Evolutionary conservation across 1,284 basidiomycete genomes (phyloP), one percentile per base, ranked within the genome.

Genomic region (Trichosporon asahii): DNA sequence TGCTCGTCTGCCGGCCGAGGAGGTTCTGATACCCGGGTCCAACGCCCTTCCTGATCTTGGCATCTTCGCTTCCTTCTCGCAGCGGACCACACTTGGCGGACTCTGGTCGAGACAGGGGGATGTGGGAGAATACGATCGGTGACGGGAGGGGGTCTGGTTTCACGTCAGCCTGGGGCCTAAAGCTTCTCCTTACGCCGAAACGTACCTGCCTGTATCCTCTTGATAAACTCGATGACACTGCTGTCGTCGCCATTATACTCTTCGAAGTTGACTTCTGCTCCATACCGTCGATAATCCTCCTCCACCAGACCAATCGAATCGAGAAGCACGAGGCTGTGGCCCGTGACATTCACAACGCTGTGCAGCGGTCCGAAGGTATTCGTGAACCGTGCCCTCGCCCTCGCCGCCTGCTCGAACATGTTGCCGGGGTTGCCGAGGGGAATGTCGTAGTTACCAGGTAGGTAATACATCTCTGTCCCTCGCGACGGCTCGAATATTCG

Each of bases 361-460:
- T 83, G 83, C 9, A 80, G 78, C 14, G 75, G 72, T 1, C 79
- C 79, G 68, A 84, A 84, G 70, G 89, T 87, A 14, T 87, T 81
- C 2, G 80, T 83, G 78, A 91, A 95, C 44, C 92, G 88, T 23
- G 85, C 81, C 21, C 87, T 86, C 0, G 90, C 88, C 65, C 86
- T 77, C 21, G 87, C 84, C 29, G 57, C 18, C 29, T 33, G 57
- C 57, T 88, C 64, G 31, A 61, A 61, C 14, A 33, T 21, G 57
- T 31, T 31, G 27, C 57, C 57, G 4, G 46, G 61, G 33, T 63
- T 60, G 15, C 90, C 90, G 72, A 92, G 85, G 40, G 91, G 91
- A 60, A 95, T 86, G 76, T 95, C 93, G 78, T 92, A 90, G 76
- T 95, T 95, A 12, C 93, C 93, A 0, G 92, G 90, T n/a, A 94